phyloP scores from a whole-genome alignment of 108 stramenopile genomes.

The Nitzschia sp. region DNA sequence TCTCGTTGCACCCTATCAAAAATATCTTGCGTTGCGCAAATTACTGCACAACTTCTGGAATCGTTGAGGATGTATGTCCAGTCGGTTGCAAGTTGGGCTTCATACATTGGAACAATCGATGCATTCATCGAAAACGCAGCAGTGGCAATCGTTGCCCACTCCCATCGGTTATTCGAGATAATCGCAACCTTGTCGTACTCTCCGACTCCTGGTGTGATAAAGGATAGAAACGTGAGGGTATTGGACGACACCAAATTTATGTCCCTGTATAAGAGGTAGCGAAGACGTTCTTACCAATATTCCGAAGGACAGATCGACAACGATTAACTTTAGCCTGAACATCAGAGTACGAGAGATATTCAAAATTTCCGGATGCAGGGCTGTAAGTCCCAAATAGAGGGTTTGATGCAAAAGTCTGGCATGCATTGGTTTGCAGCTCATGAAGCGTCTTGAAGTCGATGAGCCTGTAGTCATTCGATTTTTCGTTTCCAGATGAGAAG shows the following conservation, averaged over 20 bases:
- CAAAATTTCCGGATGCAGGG: slow-evolving; percentile 44
- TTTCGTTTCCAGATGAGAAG: no score
- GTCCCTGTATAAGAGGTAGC: neutral
- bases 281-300: slow-evolving; percentile 54
- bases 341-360: slow-evolving; percentile 76
- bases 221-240: neutral
- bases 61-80: slow-evolving; percentile 95
- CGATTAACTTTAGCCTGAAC: slow-evolving; percentile 56
- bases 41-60: slow-evolving; percentile 65
- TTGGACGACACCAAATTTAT: neutral
- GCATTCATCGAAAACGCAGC: slow-evolving; percentile 90
- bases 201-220: slow-evolving; percentile 37
- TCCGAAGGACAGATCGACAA: slow-evolving; percentile 64
- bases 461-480: no score
- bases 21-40: slow-evolving; percentile 83
- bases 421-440: slow-evolving; percentile 66
- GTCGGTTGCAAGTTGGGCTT: slow-evolving; percentile 90
- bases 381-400: slow-evolving; percentile 72
- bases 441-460: slow-evolving; percentile 73
- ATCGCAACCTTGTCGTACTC: slow-evolving; percentile 73
- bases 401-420: slow-evolving; percentile 59
- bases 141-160: slow-evolving; percentile 83
- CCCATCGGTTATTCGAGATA: slow-evolving; percentile 87
- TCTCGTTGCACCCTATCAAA: slow-evolving; percentile 61
- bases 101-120: slow-evolving; percentile 96